Evolutionary conservation across 164 flowering plant species (phyloP).

Genomic region (Sedum album): DNA sequence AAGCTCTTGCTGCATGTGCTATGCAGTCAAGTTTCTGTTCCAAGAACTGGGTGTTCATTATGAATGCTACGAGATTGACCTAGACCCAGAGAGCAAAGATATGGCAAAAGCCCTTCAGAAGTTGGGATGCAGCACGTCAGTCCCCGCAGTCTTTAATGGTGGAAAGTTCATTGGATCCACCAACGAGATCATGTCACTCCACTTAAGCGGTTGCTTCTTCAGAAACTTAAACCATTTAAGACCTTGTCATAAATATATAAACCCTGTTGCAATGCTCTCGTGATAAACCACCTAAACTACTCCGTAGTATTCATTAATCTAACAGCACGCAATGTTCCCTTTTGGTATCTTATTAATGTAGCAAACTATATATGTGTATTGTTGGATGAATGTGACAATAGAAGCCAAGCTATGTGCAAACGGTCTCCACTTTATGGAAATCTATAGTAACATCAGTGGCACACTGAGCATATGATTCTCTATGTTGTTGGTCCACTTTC

Average conservation of each 20-base stretch:
- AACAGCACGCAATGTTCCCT: neutral
- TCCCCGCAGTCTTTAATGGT: constrained; percentile 62
- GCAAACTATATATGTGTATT: neutral
- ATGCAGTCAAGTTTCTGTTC: constrained; percentile 59
- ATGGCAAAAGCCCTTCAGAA: constrained; percentile 63
- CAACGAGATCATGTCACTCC: constrained; percentile 21
- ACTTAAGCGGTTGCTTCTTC: constrained; percentile 47
- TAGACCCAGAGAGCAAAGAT: constrained; percentile 55
- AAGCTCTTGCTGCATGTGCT: constrained; percentile 73
- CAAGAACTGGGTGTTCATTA: constrained; percentile 54
- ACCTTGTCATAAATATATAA: constrained; percentile 10
- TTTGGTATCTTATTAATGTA: neutral
- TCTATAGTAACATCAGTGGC: neutral
- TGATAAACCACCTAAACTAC: too few species aligned
- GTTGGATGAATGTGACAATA: neutral
- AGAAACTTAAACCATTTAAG: constrained; percentile 37
- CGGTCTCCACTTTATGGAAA: neutral
- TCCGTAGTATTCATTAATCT: too few species aligned
- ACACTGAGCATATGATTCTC: constrained; percentile 4
- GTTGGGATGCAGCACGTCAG: constrained; percentile 50
- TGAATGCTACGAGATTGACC: constrained; percentile 41
- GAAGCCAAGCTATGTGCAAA: neutral
- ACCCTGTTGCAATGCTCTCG: neutral
- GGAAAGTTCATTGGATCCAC: constrained; percentile 62
- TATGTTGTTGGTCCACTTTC: neutral